Evolutionary conservation across 176 grass and related monocot genomes (phyloP).

Genomic region (Triticum timopheevii): DNA sequence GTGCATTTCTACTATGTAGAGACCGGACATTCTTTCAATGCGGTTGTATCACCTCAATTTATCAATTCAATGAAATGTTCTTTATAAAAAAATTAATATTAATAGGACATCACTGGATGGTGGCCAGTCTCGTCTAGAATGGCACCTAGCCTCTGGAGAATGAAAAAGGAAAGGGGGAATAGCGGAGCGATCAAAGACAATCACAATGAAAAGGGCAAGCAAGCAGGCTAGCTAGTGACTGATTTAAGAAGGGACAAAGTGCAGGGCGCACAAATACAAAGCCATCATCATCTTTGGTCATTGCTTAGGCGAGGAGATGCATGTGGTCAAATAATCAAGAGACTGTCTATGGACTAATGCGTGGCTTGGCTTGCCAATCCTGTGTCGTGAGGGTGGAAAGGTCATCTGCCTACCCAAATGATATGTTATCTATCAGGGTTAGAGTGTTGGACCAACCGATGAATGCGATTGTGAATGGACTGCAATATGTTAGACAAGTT

Average conservation of each 20-base stretch:
- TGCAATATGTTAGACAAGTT: slow-evolving; percentile 17
- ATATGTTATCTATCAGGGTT: slow-evolving; percentile 27
- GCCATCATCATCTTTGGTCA: slow-evolving; percentile 22
- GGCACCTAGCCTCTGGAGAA: neutral
- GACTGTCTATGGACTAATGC: slow-evolving; percentile 16
- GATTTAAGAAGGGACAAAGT: slow-evolving; percentile 34
- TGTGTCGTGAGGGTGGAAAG: neutral
- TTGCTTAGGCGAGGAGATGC: slow-evolving; percentile 43
- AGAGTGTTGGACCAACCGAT: slow-evolving; percentile 24
- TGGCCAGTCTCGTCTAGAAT: neutral
- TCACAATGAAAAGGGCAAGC: neutral
- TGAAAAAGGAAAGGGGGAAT: neutral
- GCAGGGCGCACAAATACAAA: slow-evolving; percentile 10
- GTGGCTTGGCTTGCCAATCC: slow-evolving; percentile 10
- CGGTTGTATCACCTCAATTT: too few relatives aligned
- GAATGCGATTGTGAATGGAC: slow-evolving; percentile 33
- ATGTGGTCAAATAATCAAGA: slow-evolving; percentile 44
- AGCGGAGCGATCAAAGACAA: slow-evolving; percentile 7
- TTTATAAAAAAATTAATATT: neutral
- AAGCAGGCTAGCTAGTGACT: neutral
- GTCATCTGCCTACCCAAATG: slow-evolving; percentile 31
- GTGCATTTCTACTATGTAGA: too few relatives aligned
- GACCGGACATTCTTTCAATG: too few relatives aligned
- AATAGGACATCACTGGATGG: neutral
- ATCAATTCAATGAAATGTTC: too few relatives aligned